Evolutionary conservation across 2,329 filamentous ascomycete species (phyloP), one percentile per base, ranked within the genome.

Genomic region (Fusarium duplospermum): DNA sequence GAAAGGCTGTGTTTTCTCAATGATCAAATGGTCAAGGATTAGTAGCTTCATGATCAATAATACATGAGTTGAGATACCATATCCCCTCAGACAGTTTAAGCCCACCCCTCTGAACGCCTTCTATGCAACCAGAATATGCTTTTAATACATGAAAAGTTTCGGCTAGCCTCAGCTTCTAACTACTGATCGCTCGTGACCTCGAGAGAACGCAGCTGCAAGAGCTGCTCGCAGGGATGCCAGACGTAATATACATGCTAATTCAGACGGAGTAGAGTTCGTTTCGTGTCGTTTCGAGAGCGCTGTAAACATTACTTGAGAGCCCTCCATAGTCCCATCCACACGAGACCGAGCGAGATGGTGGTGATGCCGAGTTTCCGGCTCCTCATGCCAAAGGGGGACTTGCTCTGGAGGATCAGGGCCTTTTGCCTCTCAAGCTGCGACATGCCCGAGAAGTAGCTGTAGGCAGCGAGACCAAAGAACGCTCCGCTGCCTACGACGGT

Each of bases 371-470:
- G 76, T 76, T 89, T 89, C 69, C 93, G 89, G 75, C 91, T 93
- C 71, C 89, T 89, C 88, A 95, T 92, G 69, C 93, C 93, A 79
- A 95, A 92, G 76, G 90, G 87, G 29, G 92, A 92, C 56, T 90
- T 89, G 83, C 92, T 93, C 79, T 89, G 86, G 67, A 94, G 83
- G 71, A 95, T 94, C 69, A 85, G 82, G n/a, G 87, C 86, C 70
- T 89, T 87, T 80, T 94, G 92, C 76, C 87, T 86, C 76, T 91
- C 88, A 33, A 96, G 89, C 81, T 95, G 93, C 60, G 86, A 86
- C 82, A 91, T 92, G 67, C 94, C 94, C 4, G 92, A 93, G 70
- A 91, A 86, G 83, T 95, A 95, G 82, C 91, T 95, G 83, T 95
- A 96, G 1, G 87, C 91, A 4, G 91, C 93, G 18, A 96, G 89